Evolutionary conservation across 83 land plant genomes (phyloP), one percentile per base, ranked within the genome.

Genomic region (Isoetes engelmannii): DNA sequence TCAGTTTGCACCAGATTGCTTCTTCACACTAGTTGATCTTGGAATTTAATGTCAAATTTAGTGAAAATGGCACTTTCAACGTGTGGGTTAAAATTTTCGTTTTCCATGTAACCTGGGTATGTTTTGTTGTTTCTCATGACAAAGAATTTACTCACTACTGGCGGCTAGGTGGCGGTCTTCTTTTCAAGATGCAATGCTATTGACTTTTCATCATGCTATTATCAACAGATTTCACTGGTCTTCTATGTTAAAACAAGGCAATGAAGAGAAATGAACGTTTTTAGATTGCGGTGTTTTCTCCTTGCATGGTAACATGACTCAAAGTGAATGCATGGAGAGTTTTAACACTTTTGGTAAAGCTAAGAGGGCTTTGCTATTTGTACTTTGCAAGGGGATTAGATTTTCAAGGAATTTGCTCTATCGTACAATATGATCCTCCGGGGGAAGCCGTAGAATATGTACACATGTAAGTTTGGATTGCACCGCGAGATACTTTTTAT

Each of bases 361-460:
- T 45, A 77, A n/a, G n/a, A n/a, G 79, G 37, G 96, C 98, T 37
- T 80, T 93, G 41, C 86, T 90, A 6, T 69, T 93, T 90, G 81
- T 91, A 90, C 61, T 84, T 88, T 69, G 92, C 98, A 65, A 79
- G 98, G 71, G 98, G 98, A 17, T 74, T 93, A 68, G 98, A 93
- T 80, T 86, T 93, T 69, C 89, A 96, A 21, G 81, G 82, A 72
- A 88, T 93, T n/a, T 19, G 65, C 58, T 87, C 80, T 72, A 93
- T 93, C 44, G 77, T 93, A 43, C 98, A 93, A 67, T 93, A 93
- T 80, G 98, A 93, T 74, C 83, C 98, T 45, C 96, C 98, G 18
- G 98, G 98, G 7, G 98, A 93, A 68, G 88, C 98, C 28, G 87
- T 75, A 57, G 98, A 90, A 76, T 93, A 90, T 80, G 98, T 93